phyloP scores from a whole-genome alignment of 306 rosid genomes.

The Inga laurina region DNA sequence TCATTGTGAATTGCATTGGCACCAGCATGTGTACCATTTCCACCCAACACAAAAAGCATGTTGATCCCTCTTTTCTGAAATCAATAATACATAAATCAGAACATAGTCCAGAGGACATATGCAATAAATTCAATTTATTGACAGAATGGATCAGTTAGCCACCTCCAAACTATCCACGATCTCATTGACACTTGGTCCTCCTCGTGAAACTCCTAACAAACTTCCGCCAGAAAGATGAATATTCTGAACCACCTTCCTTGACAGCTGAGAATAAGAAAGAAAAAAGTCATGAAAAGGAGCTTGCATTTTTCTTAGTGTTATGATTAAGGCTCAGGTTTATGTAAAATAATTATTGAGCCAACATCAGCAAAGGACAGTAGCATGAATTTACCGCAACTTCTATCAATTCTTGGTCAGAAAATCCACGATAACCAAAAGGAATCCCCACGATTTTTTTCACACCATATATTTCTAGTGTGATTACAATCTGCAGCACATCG shows the following conservation, averaged over 20 bases:
- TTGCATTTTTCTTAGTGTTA: slow-evolving; percentile 10
- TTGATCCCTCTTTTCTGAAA: slow-evolving; percentile 88
- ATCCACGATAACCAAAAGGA: slow-evolving; percentile 98
- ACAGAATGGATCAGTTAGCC: slow-evolving; percentile 22
- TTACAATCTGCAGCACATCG: slow-evolving; percentile 76
- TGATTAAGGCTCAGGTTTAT: slow-evolving; percentile 1
- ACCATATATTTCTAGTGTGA: slow-evolving; percentile 97
- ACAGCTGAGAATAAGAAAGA: slow-evolving; percentile 58
- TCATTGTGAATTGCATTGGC: slow-evolving; percentile 92
- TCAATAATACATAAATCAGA: slow-evolving; percentile 30
- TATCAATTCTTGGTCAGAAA: slow-evolving; percentile 73
- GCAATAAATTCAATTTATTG: slow-evolving; percentile 3
- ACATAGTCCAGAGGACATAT: slow-evolving; percentile 19
- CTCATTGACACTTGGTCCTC: slow-evolving; percentile 74
- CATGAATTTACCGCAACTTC: slow-evolving; percentile 73
- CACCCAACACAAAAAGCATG: slow-evolving; percentile 98
- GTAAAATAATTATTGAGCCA: slow-evolving; percentile 14
- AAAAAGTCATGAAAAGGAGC: slow-evolving; percentile 20
- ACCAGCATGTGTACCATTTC: slow-evolving; percentile 99
- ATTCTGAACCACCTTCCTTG: slow-evolving; percentile 93
- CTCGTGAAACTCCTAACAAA: slow-evolving; percentile 96
- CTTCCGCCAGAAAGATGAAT: slow-evolving; percentile 99
- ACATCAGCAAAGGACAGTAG: slow-evolving; percentile 32
- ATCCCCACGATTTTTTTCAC: slow-evolving; percentile 91
- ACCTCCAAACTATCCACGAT: slow-evolving; percentile 92